Evolutionary conservation across 371 early-diverging fungal genomes (phyloP), one percentile per base, ranked within the genome.

Genomic region (Lichtheimia ornata): DNA sequence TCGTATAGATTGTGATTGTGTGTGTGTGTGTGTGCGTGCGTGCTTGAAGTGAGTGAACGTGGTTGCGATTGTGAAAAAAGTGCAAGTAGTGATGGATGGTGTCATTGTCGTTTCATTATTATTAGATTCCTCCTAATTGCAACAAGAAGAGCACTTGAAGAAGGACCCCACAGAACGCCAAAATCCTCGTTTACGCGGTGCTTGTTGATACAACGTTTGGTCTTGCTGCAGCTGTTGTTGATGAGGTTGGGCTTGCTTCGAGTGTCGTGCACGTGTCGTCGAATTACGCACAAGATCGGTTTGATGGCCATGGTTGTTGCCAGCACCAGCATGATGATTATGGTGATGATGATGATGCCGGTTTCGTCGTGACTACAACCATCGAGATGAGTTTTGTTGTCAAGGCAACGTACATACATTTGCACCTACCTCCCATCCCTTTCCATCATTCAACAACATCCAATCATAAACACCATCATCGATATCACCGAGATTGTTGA

Each of bases 391-490:
- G n/a, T n/a, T 15, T 28, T 15, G 42, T n/a, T 55, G 41, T 55
- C 42, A 40, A 55, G 17, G 6, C 18, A 20, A 18, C 18, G 35
- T 47, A 18, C 0, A 17, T 1, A 17, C 1, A 5, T 0, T 5
- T 2, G 3, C 14, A 11, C 55, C 55, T 66, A 62, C 67, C 58
- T 83, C 81, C 83, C 83, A 81, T 6, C 84, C 81, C 56, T 78
- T 84, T 60, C 81, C 81, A 50, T 76, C 73, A 62, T 84, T 80
- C 43, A 85, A 65, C 41, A 89, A 66, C 87, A 92, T 91, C 96
- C 96, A 96, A 72, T 96, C 96, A 65, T 86, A 94, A 15, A 94
- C 81, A 13, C 91, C 91, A 66, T 95, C 95, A 65, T 96, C 94
- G 22, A 64, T 71, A 54, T 89, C 89, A 55, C 88, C 89, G 20